These are phyloP conservation scores for Hortiboletus campestris DNA, from an alignment of 768 basidiomycete species.

Conservation along the genomic window DNA sequence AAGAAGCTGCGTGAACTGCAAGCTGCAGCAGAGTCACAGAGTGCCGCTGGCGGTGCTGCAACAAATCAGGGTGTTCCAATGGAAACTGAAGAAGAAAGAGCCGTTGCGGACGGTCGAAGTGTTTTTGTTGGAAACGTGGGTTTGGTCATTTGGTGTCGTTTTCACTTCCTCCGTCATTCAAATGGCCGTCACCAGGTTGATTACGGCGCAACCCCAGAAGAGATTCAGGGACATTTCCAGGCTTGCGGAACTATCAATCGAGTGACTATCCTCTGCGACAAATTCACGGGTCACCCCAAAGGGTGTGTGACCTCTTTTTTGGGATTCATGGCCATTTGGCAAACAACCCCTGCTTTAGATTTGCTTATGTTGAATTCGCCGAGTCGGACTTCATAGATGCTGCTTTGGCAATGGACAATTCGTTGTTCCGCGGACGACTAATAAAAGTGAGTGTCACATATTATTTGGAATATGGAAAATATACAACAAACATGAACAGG, in stretches of 20 bases:
- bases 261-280: constrained; percentile 98
- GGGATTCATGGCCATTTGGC: constrained; percentile 2
- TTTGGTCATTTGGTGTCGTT: constrained; percentile 14
- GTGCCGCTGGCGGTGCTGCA: constrained; percentile 42
- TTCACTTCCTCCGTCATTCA: constrained; percentile 9
- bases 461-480: not conserved
- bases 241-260: constrained; percentile 98
- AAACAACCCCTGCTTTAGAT: constrained; percentile 48
- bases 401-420: constrained; percentile 91
- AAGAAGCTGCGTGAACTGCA: constrained; percentile 85
- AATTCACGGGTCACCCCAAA: constrained; percentile 99
- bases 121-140: constrained; percentile 95
- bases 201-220: constrained; percentile 95
- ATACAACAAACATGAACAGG: constrained; percentile 45
- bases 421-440: constrained; percentile 88
- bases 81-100: constrained; percentile 85
- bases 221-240: constrained; percentile 96
- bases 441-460: constrained; percentile 65
- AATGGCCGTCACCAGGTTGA: constrained; percentile 69
- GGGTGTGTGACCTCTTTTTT: constrained; percentile 53
- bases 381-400: constrained; percentile 89
- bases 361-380: constrained; percentile 98
- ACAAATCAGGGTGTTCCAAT: constrained; percentile 50
- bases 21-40: constrained; percentile 66
- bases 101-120: constrained; percentile 79